These are phyloP conservation scores for Ogataea allantospora DNA, from an alignment of 805 yeast genomes.

Conservation along the genomic window DNA sequence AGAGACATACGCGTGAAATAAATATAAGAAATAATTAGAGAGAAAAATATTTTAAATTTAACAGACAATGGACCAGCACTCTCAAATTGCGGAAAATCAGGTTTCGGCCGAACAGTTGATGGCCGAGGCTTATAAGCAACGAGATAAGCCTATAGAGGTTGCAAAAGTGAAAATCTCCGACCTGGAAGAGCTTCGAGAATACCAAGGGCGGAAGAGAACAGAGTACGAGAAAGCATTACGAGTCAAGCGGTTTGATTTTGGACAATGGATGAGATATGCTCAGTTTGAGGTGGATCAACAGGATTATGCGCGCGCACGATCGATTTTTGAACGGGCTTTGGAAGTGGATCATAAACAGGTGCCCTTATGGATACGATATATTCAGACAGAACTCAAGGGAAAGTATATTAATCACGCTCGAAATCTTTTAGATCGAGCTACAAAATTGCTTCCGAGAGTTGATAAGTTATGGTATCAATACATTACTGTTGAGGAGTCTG, in stretches of 20 bases:
- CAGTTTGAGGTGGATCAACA: constrained; percentile 80
- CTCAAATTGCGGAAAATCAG: constrained; percentile 46
- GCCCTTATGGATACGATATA: constrained; percentile 83
- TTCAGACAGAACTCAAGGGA: constrained; percentile 70
- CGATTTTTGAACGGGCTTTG: constrained; percentile 84
- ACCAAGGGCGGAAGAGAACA: constrained; percentile 70
- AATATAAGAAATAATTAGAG: background rate
- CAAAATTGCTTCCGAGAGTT: constrained; percentile 68
- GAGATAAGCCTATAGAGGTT: constrained; percentile 37
- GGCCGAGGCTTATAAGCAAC: constrained; percentile 56
- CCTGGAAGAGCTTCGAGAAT: constrained; percentile 74
- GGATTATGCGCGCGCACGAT: constrained; percentile 76
- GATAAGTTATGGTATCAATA: constrained; percentile 87
- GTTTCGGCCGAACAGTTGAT: constrained; percentile 65
- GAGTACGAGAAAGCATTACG: constrained; percentile 88
- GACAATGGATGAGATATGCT: constrained; percentile 93
- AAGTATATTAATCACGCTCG: constrained; percentile 85
- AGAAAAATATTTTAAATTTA: constrained; percentile 1
- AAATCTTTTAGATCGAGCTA: constrained; percentile 77
- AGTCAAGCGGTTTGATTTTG: constrained; percentile 74
- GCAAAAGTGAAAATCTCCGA: constrained; percentile 60
- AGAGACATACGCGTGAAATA: constrained; percentile 12
- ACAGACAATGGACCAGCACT: constrained; percentile 1
- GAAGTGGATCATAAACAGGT: constrained; percentile 72
- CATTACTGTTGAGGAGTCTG: constrained; percentile 76